Evolutionary conservation across 2,329 filamentous ascomycete species (phyloP), one percentile per base, ranked within the genome.

Genomic region (Sporothrix variecibatus): DNA sequence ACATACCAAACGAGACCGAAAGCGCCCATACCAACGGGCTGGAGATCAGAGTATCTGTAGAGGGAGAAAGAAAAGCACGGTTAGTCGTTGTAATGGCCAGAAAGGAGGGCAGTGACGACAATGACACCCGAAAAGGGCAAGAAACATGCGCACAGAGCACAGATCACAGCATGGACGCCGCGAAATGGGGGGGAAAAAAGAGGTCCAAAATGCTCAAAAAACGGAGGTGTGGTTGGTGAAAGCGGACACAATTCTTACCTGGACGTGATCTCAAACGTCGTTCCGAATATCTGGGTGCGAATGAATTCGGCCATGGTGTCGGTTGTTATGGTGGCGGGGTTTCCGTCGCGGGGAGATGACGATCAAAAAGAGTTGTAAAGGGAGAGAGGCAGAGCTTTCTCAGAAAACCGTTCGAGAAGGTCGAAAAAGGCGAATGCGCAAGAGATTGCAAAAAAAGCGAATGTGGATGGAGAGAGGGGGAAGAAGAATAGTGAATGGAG

Each of bases 211-310:
- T 8, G 34, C 58, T 15, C 71, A 8, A 5, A 17, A 5, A 8
- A 64, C 3, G 11, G 38, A 20, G 6, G 40, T 38, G n/a, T n/a
- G 34, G 34, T 4, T 34, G 4, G 34, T 34, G 34, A 34, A 34
- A 34, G 26, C 17, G 17, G 62, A 38, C 34, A n/a, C 38, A 67
- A 46, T 67, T 49, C 60, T 38, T 90, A 98, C 94, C 96, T 93
- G 85, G 95, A 98, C 79, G 96, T 99, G 86, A 98, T 98, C 90
- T 99, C 96, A 83, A 99, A 99, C 80, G 96, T 98, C 76, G 96
- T 99, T 83, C 96, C 96, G 82, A 99, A 99, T 84, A 99, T 98
- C 89, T 98, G 95, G 82, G 95, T 95, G 85, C 96, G 93, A 82
- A 99, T 94, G 85, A 99, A 99, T 89, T 99, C 96, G 84, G 96